phyloP scores from a whole-genome alignment of 306 rosid genomes.

The Styphnolobium japonicum region DNA sequence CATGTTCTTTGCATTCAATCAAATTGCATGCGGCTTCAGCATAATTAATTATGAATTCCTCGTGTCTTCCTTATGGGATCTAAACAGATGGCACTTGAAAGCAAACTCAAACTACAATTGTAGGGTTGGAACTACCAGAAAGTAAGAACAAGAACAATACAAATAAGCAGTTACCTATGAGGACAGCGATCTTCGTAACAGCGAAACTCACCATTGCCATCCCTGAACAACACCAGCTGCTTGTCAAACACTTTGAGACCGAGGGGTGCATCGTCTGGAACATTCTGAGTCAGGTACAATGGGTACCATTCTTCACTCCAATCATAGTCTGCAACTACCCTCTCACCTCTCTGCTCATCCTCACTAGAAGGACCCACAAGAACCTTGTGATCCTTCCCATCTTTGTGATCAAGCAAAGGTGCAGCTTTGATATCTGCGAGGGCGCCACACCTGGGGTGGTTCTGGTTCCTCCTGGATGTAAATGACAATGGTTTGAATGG shows the following conservation, averaged over 20 bases:
- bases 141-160: too few species aligned
- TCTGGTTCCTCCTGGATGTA: slow-evolving; percentile 13
- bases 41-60: neutral
- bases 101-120: neutral
- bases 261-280: slow-evolving; percentile 85
- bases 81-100: neutral
- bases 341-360: slow-evolving; percentile 43
- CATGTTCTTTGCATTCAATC: neutral
- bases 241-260: slow-evolving; percentile 78
- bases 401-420: slow-evolving; percentile 41
- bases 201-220: slow-evolving; percentile 50
- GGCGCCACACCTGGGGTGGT: slow-evolving; percentile 34
- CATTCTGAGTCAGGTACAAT: slow-evolving; percentile 60
- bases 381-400: slow-evolving; percentile 40
- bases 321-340: slow-evolving; percentile 56
- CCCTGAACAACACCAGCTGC: slow-evolving; percentile 68
- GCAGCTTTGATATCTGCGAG: slow-evolving; percentile 43
- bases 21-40: neutral
- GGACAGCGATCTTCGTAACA: slow-evolving; percentile 93
- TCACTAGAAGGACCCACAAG: slow-evolving; percentile 50
- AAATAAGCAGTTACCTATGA: slow-evolving; percentile 57
- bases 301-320: slow-evolving; percentile 99
- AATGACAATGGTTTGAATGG: neutral
- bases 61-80: neutral
- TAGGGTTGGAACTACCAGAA: neutral